These are phyloP conservation scores for Neofusicoccum sp. DNA, from an alignment of 2,329 filamentous ascomycete species.

Conservation along the genomic window DNA sequence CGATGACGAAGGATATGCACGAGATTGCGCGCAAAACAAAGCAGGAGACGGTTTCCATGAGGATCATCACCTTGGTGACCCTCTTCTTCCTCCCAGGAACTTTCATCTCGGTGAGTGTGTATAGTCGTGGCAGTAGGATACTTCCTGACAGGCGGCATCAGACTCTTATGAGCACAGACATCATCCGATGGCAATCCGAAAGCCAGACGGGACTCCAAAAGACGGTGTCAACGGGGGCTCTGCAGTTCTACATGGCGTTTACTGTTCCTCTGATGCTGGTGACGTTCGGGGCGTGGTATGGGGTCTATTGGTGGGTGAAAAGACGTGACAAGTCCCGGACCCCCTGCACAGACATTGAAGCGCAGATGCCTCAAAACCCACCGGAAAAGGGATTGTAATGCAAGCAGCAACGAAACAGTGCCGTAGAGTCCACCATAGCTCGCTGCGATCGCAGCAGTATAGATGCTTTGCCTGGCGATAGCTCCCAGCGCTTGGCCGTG, in stretches of 20 bases:
- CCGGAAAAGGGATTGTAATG: not conserved
- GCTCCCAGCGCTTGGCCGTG: too few relatives aligned
- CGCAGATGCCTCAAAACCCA: not conserved
- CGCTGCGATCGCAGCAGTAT: too few relatives aligned
- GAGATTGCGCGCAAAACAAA: conserved; percentile 40
- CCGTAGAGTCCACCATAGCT: too few relatives aligned
- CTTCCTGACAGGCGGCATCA: conserved; percentile 23
- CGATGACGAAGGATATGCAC: conserved; percentile 33
- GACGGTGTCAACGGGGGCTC: conserved; percentile 28
- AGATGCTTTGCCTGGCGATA: too few relatives aligned
- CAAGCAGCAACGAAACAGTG: too few relatives aligned
- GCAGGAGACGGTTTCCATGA: conserved; percentile 46
- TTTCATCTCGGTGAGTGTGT: conserved; percentile 44
- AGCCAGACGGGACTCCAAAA: conserved; percentile 23
- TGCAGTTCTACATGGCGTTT: conserved; percentile 39
- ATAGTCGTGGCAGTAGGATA: not conserved
- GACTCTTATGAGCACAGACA: conserved; percentile 48
- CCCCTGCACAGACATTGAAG: too few relatives aligned
- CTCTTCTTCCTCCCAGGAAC: conserved; percentile 48
- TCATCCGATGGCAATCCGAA: conserved; percentile 32
- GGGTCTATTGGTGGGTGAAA: conserved; percentile 36
- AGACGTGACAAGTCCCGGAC: conserved; percentile 14
- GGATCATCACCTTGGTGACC: conserved; percentile 46
- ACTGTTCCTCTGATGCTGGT: conserved; percentile 39
- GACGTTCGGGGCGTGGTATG: conserved; percentile 39